Evolutionary conservation across 208 protist genomes (phyloP).

Genomic region (Leishmania braziliensis): DNA sequence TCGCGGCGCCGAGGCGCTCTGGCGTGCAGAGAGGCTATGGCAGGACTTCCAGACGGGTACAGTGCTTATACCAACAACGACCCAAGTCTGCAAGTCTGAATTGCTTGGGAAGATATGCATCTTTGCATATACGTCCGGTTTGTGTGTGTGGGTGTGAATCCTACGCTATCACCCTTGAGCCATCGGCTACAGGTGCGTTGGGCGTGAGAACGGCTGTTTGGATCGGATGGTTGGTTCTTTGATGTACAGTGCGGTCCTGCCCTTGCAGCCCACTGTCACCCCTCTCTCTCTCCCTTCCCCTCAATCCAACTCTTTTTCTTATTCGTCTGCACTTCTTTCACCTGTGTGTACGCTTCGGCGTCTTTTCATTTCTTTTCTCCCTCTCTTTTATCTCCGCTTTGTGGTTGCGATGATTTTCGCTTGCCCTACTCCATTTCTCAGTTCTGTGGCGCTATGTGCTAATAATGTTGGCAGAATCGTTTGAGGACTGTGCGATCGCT

Average conservation of each 20-base stretch:
- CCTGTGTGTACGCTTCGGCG: neutral
- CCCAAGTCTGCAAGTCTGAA: constrained; percentile 36
- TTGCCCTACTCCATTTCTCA: neutral
- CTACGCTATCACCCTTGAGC: neutral
- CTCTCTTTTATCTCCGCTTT: neutral
- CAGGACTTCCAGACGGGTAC: constrained; percentile 58
- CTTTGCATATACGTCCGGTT: neutral
- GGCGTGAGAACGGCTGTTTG: neutral
- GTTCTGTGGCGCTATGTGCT: neutral
- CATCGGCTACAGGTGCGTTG: neutral
- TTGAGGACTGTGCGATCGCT: neutral
- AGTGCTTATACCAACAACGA: constrained; percentile 72
- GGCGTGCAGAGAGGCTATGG: neutral
- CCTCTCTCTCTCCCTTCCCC: neutral
- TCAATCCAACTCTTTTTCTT: neutral
- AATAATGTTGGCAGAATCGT: neutral
- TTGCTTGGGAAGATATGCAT: neutral
- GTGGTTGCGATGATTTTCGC: neutral
- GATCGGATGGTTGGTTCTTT: neutral
- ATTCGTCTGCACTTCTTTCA: neutral
- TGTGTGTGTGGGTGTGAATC: too few relatives aligned
- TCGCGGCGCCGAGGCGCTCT: constrained; percentile 1
- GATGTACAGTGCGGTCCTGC: neutral
- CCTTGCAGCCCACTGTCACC: neutral
- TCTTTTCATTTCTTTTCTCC: neutral